Base-by-base conservation (phyloP, 2,329 filamentous ascomycete genomes). In the Cladosporium sp. region DNA sequence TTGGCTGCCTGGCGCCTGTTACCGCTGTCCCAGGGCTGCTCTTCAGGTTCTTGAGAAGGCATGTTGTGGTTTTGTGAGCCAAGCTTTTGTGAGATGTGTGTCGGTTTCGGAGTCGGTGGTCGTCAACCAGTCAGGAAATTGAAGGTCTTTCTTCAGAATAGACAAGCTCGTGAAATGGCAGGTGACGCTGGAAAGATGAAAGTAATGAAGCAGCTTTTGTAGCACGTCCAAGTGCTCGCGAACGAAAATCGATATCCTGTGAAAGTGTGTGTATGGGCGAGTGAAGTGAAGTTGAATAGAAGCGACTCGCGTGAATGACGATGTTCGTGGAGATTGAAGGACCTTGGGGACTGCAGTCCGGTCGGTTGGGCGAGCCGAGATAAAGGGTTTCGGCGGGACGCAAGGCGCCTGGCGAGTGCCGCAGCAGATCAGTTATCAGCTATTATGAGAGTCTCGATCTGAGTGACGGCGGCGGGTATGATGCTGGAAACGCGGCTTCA, bases 1-100 rank as follows among this genome's bases (percentile, higher is more conserved):
- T 66, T 66, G 5, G 56, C 47, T 24, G 56, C 48, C n/a, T 48
- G 45, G n/a, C 45, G 37, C 18, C 45, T 41, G 27, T 37, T 38
- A 12, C 13, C 20, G 19, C 18, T 58, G 38, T 61, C 54, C 27
- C 59, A 57, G 4, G 57, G 59, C 18, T 51, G 40, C 29, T 59
- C 55, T 15, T 59, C 58, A 37, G 54, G 51, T 22, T 50, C 51
- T 18, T 42, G 32, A 7, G 51, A 56, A 18, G 56, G 41, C 58
- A 58, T 62, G 19, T 37, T 50, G 50, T 15, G 24, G 40, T 24
- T 4, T 5, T 27, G 22, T 27, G 5, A 9, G 9, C 9, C 9
- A 9, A 27, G 4, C 22, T 4, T 4, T 32, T 34, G 20, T 12
- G 22, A 4, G n/a, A 7, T 47, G 39, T 20, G 27, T 47, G 12